These are phyloP conservation scores for Macrophomina tecta DNA, from an alignment of 2,329 filamentous ascomycete genomes.

Conservation along the genomic window DNA sequence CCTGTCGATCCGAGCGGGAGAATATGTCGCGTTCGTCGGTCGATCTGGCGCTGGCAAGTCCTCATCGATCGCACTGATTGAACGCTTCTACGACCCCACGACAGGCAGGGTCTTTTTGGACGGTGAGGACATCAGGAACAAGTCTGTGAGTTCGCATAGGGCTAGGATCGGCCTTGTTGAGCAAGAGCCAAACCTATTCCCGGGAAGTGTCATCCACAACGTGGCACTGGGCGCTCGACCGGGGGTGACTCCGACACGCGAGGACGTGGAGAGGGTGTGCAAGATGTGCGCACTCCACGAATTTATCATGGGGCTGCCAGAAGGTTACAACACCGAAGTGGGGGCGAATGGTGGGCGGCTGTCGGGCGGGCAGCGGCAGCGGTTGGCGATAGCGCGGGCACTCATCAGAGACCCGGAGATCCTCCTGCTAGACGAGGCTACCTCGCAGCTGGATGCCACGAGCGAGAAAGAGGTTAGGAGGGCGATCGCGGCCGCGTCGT, in stretches of 20 bases:
- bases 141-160: slow-evolving; percentile 45
- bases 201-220: slow-evolving; percentile 52
- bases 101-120: slow-evolving; percentile 49
- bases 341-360: slow-evolving; percentile 51
- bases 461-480: slow-evolving; percentile 51
- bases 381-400: slow-evolving; percentile 54
- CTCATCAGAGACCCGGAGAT: slow-evolving; percentile 54
- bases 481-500: slow-evolving; percentile 48
- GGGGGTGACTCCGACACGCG: slow-evolving; percentile 34
- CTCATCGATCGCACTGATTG: slow-evolving; percentile 53
- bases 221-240: slow-evolving; percentile 48
- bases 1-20: slow-evolving; percentile 45
- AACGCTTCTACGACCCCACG: slow-evolving; percentile 53
- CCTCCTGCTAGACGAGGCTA: slow-evolving; percentile 55
- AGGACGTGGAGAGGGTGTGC: slow-evolving; percentile 44
- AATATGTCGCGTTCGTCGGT: slow-evolving; percentile 51
- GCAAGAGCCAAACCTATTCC: slow-evolving; percentile 55
- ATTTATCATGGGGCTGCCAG: slow-evolving; percentile 54
- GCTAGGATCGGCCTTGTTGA: slow-evolving; percentile 51
- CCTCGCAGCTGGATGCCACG: slow-evolving; percentile 54
- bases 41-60: slow-evolving; percentile 55
- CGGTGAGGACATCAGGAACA: slow-evolving; percentile 48
- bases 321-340: slow-evolving; percentile 55
- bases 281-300: slow-evolving; percentile 53
- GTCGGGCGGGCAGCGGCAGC: slow-evolving; percentile 54